phyloP scores from a whole-genome alignment of 2,329 filamentous ascomycete genomes.

The Xylariomycetidae sp. region DNA sequence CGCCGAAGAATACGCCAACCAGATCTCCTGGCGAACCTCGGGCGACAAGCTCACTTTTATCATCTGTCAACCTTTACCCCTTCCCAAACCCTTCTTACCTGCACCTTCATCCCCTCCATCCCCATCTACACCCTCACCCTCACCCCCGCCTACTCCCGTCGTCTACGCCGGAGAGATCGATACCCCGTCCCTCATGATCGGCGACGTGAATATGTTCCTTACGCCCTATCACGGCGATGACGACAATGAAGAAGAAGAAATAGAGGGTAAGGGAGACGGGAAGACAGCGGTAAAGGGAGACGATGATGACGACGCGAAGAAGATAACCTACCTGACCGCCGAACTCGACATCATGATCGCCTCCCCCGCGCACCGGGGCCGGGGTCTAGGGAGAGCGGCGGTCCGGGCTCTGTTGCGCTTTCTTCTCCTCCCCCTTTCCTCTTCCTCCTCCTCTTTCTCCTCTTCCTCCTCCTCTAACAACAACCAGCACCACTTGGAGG shows the following conservation, averaged over 20 bases:
- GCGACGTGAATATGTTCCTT: slow-evolving; percentile 80
- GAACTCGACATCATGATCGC: slow-evolving; percentile 31
- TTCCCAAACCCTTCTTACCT: not conserved
- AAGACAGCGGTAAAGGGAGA: slow-evolving; percentile 16
- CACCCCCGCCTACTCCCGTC: no score
- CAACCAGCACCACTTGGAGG: no score
- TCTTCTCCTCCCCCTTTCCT: no score
- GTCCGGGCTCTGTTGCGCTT: slow-evolving; percentile 68
- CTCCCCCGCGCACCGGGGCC: slow-evolving; percentile 13
- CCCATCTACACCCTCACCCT: no score
- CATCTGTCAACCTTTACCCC: slow-evolving; percentile 54
- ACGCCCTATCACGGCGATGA: slow-evolving; percentile 51
- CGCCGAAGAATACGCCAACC: slow-evolving; percentile 84
- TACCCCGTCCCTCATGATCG: slow-evolving; percentile 54
- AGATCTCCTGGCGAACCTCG: slow-evolving; percentile 77
- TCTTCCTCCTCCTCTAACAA: no score
- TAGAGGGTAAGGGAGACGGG: not conserved
- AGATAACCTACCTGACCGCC: slow-evolving; percentile 14
- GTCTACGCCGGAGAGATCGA: slow-evolving; percentile 46
- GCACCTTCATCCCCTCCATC: no score
- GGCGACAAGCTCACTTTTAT: slow-evolving; percentile 92
- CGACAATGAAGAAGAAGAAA: slow-evolving; percentile 18
- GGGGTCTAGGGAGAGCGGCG: slow-evolving; percentile 33
- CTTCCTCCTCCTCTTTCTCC: no score
- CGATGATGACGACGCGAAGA: slow-evolving; percentile 16